A percentile compares a stretch with the other conserved stretches of the same genome.
phyloP scores from a whole-genome alignment of 768 basidiomycete genomes.

The Lactarius deliciosus region DNA sequence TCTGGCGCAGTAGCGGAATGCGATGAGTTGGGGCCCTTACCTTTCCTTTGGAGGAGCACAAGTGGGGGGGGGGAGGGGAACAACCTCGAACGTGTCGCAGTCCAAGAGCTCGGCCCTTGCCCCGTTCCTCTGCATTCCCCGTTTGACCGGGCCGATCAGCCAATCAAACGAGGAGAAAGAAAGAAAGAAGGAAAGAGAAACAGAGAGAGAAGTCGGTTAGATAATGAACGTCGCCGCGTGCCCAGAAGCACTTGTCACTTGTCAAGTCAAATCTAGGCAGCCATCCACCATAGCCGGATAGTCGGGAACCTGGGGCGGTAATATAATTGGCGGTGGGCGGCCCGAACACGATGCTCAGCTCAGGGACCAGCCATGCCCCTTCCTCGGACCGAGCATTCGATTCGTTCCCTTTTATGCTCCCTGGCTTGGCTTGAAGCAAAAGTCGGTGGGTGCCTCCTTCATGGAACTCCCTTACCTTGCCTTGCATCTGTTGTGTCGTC shows the following conservation, averaged over 20 bases:
- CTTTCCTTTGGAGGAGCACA: not conserved
- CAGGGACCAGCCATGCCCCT: conserved; percentile 12
- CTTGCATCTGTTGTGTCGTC: not conserved
- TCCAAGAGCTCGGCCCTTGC: not conserved
- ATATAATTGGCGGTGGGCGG: not conserved
- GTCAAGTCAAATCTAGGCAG: conserved; percentile 21
- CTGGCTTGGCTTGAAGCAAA: not conserved
- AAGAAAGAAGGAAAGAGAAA: conserved; percentile 1
- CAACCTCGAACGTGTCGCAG: not conserved
- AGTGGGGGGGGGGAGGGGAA: not conserved
- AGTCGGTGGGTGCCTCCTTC: not conserved
- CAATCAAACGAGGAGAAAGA: not conserved
- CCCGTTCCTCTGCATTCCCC: conserved; percentile 7
- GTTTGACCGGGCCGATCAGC: conserved; percentile 18
- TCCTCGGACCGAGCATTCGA: conserved; percentile 3
- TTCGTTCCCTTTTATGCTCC: not conserved
- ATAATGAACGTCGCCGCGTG: conserved; percentile 7
- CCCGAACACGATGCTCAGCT: conserved; percentile 23
- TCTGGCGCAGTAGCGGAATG: not conserved
- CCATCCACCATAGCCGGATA: not conserved
- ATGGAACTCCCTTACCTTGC: not conserved
- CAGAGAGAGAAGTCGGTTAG: conserved; percentile 9
- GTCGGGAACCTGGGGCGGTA: conserved; percentile 5
- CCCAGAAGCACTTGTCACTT: conserved; percentile 12
- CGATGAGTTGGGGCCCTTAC: not conserved